Evolutionary conservation across 2,329 filamentous ascomycete species (phyloP), one percentile per base, ranked within the genome.

Genomic region (Helminthosporium solani): DNA sequence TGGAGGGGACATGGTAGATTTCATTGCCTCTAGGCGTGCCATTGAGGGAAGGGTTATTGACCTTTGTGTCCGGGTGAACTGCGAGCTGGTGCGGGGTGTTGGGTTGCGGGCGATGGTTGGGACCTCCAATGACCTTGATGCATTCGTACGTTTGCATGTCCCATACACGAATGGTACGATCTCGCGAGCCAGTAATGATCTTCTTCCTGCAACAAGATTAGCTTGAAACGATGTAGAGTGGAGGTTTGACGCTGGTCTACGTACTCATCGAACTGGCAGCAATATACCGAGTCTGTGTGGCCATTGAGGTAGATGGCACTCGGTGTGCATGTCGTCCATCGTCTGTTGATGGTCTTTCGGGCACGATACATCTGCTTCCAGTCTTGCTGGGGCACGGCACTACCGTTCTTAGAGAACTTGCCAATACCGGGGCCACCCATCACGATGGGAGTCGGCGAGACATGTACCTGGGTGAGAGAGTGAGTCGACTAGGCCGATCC

Each of bases 221-320:
- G 73, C 52, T 19, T 20, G 19, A 23, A 38, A 2, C 16, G 9
- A n/a, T 33, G 6, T 8, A 11, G 43, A 7, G 27, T n/a, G 21
- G 23, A 7, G 28, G 35, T 3, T 16, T 15, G 16, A 40, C 18
- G 6, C 25, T 2, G n/a, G 38, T 15, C 28, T 30, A 76, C 85
- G 60, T 80, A 90, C 86, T 97, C 92, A 68, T 99, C 94, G 67
- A 97, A 99, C 66, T 99, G 94, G 46, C 95, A 82, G 70, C 94
- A 99, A 73, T 99, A 99, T 46, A 99, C 95, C 56, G 90, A 96
- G 69, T 99, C 94, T 20, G 85, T 85, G 68, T 99, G 94, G 2
- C 94, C 94, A 60, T 94, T 90, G 18, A 99, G 79, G 69, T 96
- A 97, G 45, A 95, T 84, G 0, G 90, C 86, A 36, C 83, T 85